Evolutionary conservation across 2,329 filamentous ascomycete genomes (phyloP), one percentile per base, ranked within the genome.

Genomic region (Neonectria neomacrospora): DNA sequence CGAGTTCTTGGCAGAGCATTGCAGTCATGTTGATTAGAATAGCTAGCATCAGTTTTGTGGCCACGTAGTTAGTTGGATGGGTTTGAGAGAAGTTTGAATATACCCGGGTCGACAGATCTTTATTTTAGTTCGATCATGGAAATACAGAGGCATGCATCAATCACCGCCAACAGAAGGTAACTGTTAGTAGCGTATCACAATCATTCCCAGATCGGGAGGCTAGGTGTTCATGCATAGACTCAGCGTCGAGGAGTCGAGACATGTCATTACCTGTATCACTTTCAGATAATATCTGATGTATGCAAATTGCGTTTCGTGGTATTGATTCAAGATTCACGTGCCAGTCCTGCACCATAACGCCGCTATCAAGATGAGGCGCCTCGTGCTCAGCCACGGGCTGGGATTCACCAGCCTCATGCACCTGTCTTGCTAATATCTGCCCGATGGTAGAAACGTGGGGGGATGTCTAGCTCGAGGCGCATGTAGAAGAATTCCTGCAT

Each of bases 1-100:
- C 0, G 84, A 87, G 61, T 86, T 88, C 66, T 67, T 87, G 7
- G 81, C 81, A 11, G 81, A 85, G 68, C 81, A 84, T 54, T 56
- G 57, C 7, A 60, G 51, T 16, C 61, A 64, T 37, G 41, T 58
- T 30, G 63, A 72, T 16, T 69, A 65, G 59, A 55, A 56, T 6
- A 11, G 20, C n/a, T 42, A 56, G 23, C 47, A n/a, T 41, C 18
- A 34, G 8, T 12, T 18, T 54, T 9, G 18, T 4, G 42, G 45
- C 32, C 1, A 34, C n/a, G n/a, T 8, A 5, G 20, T 14, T 8
- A 5, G 20, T 14, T 23, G 28, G 45, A 30, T 16, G 12, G 14
- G 9, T 18, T 45, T 34, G 28, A 42, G 18, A 28, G 44, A 44
- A 47, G 37, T 54, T 59, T 34, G 34, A 54, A 54, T 55, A 61